These are phyloP conservation scores for Micractinium conductrix DNA, from an alignment of 139 green algal genomes.

Conservation along the genomic window DNA sequence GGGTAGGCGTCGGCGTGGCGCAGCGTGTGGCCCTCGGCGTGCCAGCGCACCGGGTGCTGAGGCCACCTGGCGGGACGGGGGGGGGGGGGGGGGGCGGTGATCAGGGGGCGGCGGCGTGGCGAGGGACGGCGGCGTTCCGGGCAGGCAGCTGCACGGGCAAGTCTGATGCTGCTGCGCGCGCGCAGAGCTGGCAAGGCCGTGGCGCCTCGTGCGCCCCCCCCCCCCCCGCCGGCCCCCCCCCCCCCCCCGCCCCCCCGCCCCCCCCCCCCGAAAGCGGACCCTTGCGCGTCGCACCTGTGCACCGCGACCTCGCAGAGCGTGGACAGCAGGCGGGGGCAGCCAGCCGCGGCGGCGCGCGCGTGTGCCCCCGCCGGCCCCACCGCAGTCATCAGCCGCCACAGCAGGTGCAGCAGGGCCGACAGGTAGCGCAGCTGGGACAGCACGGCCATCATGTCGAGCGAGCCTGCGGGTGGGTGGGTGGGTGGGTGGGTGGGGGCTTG, in stretches of 20 bases:
- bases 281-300: constrained; percentile 36
- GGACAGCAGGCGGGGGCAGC: constrained; percentile 27
- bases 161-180: no score
- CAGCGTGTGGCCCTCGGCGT: background rate
- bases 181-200: no score
- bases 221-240: no score
- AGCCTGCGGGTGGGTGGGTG: no score
- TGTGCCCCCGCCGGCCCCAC: background rate
- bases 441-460: constrained; percentile 19
- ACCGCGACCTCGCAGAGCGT: constrained; percentile 12
- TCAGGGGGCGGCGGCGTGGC: no score
- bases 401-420: constrained; percentile 13
- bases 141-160: no score
- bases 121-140: no score
- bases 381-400: constrained; percentile 26
- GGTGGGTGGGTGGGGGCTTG: no score
- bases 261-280: background rate
- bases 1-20: background rate
- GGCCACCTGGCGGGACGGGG: background rate
- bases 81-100: background rate
- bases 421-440: constrained; percentile 35
- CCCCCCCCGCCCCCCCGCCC: no score
- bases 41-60: constrained; percentile 15
- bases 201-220: no score
- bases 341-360: background rate